A percentile compares a stretch with the other conserved stretches of the same genome.
phyloP scores from a whole-genome alignment of 2,329 filamentous ascomycete genomes.

The Fusarium phyllophilum region DNA sequence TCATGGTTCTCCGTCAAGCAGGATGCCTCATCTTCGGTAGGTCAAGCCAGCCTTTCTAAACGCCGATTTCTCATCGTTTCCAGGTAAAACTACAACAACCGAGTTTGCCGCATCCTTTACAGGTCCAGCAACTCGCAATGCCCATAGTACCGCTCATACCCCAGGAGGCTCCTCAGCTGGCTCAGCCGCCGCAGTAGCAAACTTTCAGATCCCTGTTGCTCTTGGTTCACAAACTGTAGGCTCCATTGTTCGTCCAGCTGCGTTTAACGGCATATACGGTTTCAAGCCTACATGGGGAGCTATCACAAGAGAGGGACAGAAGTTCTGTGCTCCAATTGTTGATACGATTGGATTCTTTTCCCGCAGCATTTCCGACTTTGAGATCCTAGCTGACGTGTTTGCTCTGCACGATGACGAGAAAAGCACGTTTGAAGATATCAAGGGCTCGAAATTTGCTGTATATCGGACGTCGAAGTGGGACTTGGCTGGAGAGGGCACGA shows the following conservation, averaged over 20 bases:
- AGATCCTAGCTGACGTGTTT: slow-evolving; percentile 65
- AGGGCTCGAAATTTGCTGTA: slow-evolving; percentile 64
- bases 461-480: slow-evolving; percentile 64
- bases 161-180: slow-evolving; percentile 75
- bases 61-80: slow-evolving; percentile 59
- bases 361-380: slow-evolving; percentile 66
- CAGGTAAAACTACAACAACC: slow-evolving; percentile 54
- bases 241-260: slow-evolving; percentile 70
- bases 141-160: slow-evolving; percentile 69
- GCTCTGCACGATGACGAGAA: slow-evolving; percentile 61
- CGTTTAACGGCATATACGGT: slow-evolving; percentile 72
- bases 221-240: slow-evolving; percentile 75
- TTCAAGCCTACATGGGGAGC: slow-evolving; percentile 74
- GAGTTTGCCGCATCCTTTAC: slow-evolving; percentile 65
- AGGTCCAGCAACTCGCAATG: slow-evolving; percentile 64
- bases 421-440: slow-evolving; percentile 48
- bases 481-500: slow-evolving; percentile 56
- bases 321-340: slow-evolving; percentile 66
- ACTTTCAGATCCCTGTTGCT: slow-evolving; percentile 69
- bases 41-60: slow-evolving; percentile 53
- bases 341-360: slow-evolving; percentile 73
- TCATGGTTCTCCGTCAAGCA: slow-evolving; percentile 61
- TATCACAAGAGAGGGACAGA: slow-evolving; percentile 70
- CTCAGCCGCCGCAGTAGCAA: slow-evolving; percentile 72
- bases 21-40: slow-evolving; percentile 64